phyloP scores from a whole-genome alignment of 2,329 filamentous ascomycete species.

The Lasiodiplodia sp. region DNA sequence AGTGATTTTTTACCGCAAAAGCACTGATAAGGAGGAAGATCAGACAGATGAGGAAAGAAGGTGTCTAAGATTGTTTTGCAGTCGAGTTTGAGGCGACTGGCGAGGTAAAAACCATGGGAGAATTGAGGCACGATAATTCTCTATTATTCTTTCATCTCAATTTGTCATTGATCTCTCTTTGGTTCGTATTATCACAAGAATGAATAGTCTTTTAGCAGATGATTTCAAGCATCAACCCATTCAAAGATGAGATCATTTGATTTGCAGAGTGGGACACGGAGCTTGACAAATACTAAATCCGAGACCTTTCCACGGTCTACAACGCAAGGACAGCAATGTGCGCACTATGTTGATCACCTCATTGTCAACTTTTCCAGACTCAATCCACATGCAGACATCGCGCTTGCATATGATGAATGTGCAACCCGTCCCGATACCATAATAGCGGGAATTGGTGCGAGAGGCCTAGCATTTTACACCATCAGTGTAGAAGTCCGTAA shows the following conservation, averaged over 20 bases:
- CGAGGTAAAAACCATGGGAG: not conserved
- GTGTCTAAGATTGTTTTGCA: not conserved
- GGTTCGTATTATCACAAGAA: not conserved
- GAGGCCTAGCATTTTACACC: too few relatives aligned
- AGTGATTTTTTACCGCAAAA: conserved; percentile 3
- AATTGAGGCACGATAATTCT: not conserved
- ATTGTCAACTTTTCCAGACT: not conserved
- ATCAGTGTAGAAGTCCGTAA: too few relatives aligned
- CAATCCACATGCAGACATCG: not conserved
- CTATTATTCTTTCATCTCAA: not conserved
- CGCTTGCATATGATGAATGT: not conserved
- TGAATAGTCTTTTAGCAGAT: not conserved
- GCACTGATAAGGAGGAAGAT: conserved; percentile 2
- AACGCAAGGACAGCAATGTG: not conserved
- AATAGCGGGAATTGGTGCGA: too few relatives aligned
- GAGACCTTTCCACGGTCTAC: not conserved
- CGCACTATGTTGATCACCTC: not conserved
- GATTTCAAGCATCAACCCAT: not conserved
- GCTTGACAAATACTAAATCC: not conserved
- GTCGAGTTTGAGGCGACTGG: not conserved
- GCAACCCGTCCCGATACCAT: too few relatives aligned
- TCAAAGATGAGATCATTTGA: too few relatives aligned
- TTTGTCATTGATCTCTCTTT: not conserved
- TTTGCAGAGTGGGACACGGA: not conserved
- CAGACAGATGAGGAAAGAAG: not conserved